Conservation (phyloP, 768 basidiomycete genomes). For the Auriscalpium orientale region DNA sequence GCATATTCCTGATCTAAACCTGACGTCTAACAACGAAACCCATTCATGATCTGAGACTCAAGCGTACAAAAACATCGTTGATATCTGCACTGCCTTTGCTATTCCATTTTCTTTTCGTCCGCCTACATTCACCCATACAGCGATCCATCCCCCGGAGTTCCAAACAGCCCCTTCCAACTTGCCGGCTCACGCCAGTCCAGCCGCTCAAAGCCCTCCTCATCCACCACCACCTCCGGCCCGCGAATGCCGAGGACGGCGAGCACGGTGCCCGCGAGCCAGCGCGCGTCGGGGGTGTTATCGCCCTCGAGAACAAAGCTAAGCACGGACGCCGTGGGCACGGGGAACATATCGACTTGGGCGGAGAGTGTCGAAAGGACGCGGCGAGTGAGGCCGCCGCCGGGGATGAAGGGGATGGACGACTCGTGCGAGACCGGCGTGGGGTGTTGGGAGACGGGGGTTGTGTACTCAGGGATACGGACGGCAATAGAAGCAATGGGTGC, state of each 20-base stretch:
- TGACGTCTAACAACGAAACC: background rate
- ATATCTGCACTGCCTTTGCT: background rate
- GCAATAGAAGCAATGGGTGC: constrained; percentile 38
- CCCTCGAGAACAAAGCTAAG: constrained; percentile 78
- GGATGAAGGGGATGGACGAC: constrained; percentile 57
- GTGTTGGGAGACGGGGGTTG: constrained; percentile 37
- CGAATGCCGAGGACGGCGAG: constrained; percentile 33
- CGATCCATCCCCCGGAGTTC: constrained; percentile 64
- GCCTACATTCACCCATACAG: constrained; percentile 47
- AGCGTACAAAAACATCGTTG: background rate
- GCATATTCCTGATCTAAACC: background rate
- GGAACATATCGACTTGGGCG: constrained; percentile 25
- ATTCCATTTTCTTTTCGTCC: background rate
- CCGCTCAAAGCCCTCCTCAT: constrained; percentile 22
- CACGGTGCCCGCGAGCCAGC: constrained; percentile 47
- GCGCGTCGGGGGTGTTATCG: constrained; percentile 71
- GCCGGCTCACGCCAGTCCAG: constrained; percentile 50
- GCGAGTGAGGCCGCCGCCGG: constrained; percentile 68
- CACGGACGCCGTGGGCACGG: constrained; percentile 48
- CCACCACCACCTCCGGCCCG: constrained; percentile 17
- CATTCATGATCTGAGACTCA: background rate
- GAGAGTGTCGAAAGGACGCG: constrained; percentile 48
- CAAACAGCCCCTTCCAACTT: constrained; percentile 65
- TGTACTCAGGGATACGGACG: constrained; percentile 39
- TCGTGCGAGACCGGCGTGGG: constrained; percentile 21